These are phyloP conservation scores for Magnusiomyces clavatus DNA, from an alignment of 1,139 yeast species.

Conservation along the genomic window DNA sequence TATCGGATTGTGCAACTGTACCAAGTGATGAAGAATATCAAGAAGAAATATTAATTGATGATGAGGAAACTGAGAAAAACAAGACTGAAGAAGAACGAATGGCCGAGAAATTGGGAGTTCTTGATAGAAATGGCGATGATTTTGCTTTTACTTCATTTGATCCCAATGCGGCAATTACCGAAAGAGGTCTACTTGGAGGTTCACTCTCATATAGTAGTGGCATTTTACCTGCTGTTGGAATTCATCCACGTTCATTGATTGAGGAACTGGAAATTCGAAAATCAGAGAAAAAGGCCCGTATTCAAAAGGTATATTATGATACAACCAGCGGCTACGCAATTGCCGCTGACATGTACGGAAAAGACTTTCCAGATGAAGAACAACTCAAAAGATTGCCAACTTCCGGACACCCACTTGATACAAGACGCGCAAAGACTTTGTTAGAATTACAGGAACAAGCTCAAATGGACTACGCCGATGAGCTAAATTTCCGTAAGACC, in stretches of 20 bases:
- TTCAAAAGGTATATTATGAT: slow-evolving; percentile 23
- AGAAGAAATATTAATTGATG: slow-evolving; percentile 8
- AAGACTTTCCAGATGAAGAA: slow-evolving; percentile 15
- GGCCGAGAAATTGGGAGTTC: slow-evolving; percentile 1
- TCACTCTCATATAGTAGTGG: slow-evolving; percentile 14
- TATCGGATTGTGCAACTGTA: slow-evolving; percentile 14
- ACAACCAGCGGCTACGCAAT: slow-evolving; percentile 18
- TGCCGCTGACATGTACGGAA: slow-evolving; percentile 13
- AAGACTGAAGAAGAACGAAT: slow-evolving; percentile 4
- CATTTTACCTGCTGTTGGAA: slow-evolving; percentile 16
- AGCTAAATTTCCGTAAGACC: slow-evolving; percentile 21
- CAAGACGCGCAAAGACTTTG: slow-evolving; percentile 25
- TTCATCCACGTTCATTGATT: slow-evolving; percentile 28
- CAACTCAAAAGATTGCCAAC: slow-evolving; percentile 13
- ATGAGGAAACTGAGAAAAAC: slow-evolving; percentile 4
- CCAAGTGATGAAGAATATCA: slow-evolving; percentile 15
- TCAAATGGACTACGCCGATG: slow-evolving; percentile 26
- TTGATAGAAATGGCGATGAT: slow-evolving; percentile 19
- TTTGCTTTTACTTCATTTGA: slow-evolving; percentile 28
- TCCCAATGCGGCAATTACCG: slow-evolving; percentile 22
- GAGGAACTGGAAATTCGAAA: slow-evolving; percentile 35
- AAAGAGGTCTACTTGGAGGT: slow-evolving; percentile 14
- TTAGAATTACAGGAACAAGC: slow-evolving; percentile 31
- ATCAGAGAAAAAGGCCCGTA: slow-evolving; percentile 27
- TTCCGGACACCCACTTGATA: slow-evolving; percentile 28